A percentile compares a stretch with the other conserved stretches of the same genome.
Conservation (phyloP, 805 yeast species). For the Wickerhamomyces queroliae region DNA sequence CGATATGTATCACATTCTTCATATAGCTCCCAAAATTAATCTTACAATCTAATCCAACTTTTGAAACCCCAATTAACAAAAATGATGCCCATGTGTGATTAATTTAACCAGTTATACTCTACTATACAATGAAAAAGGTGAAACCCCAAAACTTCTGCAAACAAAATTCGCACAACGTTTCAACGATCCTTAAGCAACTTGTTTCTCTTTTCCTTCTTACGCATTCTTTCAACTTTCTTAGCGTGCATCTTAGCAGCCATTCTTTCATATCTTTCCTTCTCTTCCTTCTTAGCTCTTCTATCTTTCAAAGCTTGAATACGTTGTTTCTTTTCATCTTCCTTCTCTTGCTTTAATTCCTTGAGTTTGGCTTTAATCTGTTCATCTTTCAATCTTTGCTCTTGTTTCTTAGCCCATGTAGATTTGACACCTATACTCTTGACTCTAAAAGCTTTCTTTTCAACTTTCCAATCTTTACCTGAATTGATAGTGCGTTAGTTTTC, state of each 20-base stretch:
- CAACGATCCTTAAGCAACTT: constrained; percentile 87
- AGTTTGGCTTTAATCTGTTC: constrained; percentile 63
- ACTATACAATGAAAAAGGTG: too few relatives aligned
- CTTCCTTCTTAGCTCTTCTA: constrained; percentile 76
- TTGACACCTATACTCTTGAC: constrained; percentile 54
- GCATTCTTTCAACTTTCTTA: constrained; percentile 85
- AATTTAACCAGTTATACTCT: too few relatives aligned
- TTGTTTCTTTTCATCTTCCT: constrained; percentile 50
- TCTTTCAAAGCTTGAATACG: constrained; percentile 57
- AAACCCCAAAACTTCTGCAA: neutral
- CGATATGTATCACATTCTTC: too few relatives aligned
- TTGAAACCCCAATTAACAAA: too few relatives aligned
- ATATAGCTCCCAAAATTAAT: too few relatives aligned
- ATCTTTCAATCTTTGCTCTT: constrained; percentile 60
- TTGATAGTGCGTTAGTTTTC: neutral
- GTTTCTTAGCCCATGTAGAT: constrained; percentile 60
- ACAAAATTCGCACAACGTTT: too few relatives aligned
- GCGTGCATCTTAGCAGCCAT: constrained; percentile 86
- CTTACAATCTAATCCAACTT: too few relatives aligned
- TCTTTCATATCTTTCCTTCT: constrained; percentile 79
- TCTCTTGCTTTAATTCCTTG: constrained; percentile 72
- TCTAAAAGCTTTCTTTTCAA: constrained; percentile 61
- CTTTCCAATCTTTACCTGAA: constrained; percentile 67
- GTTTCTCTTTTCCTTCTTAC: constrained; percentile 91
- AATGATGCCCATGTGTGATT: too few relatives aligned